Percentiles rank a stretch among this genome's conserved stretches.
phyloP scores from a whole-genome alignment of 2,329 filamentous ascomycete species.

The Cordyceps farinosa region DNA sequence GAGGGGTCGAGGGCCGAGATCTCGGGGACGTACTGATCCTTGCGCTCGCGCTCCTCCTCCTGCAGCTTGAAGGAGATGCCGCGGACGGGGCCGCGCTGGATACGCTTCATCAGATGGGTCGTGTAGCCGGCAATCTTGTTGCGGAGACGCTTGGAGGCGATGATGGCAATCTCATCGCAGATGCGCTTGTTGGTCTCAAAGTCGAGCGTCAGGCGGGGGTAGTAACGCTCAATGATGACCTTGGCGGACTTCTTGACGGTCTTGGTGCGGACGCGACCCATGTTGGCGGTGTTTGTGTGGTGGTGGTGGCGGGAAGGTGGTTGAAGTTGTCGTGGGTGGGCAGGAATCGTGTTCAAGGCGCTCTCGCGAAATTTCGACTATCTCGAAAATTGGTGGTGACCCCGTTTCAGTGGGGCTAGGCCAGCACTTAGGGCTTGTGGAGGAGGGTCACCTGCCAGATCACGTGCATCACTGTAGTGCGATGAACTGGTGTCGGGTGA shows the following conservation, averaged over 20 bases:
- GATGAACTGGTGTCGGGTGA: not conserved
- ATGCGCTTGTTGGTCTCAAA: conserved; percentile 99
- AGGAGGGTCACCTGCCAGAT: conserved; percentile 19
- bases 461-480: conserved; percentile 25
- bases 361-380: conserved; percentile 12
- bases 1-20: conserved; percentile 97
- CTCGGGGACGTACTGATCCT: conserved; percentile 99
- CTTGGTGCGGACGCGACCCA: conserved; percentile 69
- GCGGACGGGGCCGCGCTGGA: conserved; percentile 97
- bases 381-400: conserved; percentile 30
- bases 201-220: conserved; percentile 96
- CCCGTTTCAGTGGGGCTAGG: conserved; percentile 21
- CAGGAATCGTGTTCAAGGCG: not conserved
- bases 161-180: conserved; percentile 99
- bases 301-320: conserved; percentile 28
- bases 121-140: conserved; percentile 99
- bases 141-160: conserved; percentile 96
- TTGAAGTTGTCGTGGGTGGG: conserved; percentile 22
- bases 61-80: conserved; percentile 99
- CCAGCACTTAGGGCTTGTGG: conserved; percentile 30
- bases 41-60: conserved; percentile 99
- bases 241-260: conserved; percentile 81
- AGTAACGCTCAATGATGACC: conserved; percentile 99
- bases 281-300: conserved; percentile 53
- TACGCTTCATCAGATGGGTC: conserved; percentile 99